These are phyloP conservation scores for Aspergillus ochraceoroseus DNA, from an alignment of 2,329 filamentous ascomycete genomes.

Conservation along the genomic window DNA sequence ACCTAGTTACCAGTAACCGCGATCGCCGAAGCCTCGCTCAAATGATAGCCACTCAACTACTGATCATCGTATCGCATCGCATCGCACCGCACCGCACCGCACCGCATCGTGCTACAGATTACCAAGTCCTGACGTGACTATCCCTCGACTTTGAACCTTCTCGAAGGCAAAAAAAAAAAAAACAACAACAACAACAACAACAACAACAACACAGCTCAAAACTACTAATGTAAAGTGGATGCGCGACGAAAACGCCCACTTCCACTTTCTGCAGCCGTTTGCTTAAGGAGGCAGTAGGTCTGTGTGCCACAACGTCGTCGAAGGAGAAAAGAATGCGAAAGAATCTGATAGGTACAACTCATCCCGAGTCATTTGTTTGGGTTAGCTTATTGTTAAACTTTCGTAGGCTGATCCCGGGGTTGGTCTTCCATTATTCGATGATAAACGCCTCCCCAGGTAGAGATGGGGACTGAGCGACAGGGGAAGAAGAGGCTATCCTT, in stretches of 20 bases:
- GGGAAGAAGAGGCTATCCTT: slow-evolving; percentile 8
- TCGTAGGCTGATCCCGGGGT: slow-evolving; percentile 3
- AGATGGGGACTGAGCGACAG: slow-evolving; percentile 16
- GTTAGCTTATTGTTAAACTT: slow-evolving; percentile 18
- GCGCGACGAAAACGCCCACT: slow-evolving; percentile 10
- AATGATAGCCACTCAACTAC: too few relatives aligned
- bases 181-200: not conserved
- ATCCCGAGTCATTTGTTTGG: slow-evolving; percentile 11
- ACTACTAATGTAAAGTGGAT: slow-evolving; percentile 12
- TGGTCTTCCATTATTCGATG: slow-evolving; percentile 9
- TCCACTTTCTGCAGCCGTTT: slow-evolving; percentile 17
- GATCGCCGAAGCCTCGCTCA: too few relatives aligned
- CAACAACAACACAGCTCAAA: not conserved
- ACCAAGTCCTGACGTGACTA: too few relatives aligned
- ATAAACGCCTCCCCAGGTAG: slow-evolving; percentile 1
- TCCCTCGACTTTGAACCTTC: slow-evolving; percentile 4
- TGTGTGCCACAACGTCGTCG: too few relatives aligned
- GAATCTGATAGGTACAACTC: slow-evolving; percentile 20
- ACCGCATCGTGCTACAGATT: too few relatives aligned
- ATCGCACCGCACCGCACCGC: too few relatives aligned
- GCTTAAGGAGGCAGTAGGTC: not conserved
- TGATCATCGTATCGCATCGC: too few relatives aligned
- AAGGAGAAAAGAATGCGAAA: too few relatives aligned
- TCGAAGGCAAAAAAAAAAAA: not conserved
- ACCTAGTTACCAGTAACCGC: too few relatives aligned